These are phyloP conservation scores for Botrytis paeoniae DNA, from an alignment of 2,329 filamentous ascomycete species.

Conservation along the genomic window DNA sequence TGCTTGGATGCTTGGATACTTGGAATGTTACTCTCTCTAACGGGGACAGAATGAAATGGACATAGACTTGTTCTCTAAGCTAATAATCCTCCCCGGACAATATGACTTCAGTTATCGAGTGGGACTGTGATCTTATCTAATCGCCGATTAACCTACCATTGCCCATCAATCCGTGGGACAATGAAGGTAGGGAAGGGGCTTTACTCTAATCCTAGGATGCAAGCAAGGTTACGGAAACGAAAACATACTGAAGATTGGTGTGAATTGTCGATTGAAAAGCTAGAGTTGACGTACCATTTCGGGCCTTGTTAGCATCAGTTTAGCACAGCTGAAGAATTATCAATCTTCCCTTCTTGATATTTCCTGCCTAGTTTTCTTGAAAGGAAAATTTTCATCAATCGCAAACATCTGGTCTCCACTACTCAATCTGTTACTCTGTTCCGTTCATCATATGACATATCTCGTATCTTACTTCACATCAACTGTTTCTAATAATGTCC, in stretches of 20 bases:
- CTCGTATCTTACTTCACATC: neutral
- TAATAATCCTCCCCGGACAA: neutral
- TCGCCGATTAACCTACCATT: neutral
- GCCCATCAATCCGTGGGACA: neutral
- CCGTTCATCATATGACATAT: neutral
- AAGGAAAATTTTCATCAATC: neutral
- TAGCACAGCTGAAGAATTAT: neutral
- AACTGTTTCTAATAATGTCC: neutral
- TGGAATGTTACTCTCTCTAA: neutral
- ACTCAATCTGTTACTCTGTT: neutral
- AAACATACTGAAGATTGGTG: neutral
- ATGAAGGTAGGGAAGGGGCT: neutral
- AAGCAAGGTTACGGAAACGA: neutral
- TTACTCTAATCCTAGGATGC: neutral
- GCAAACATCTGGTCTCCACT: neutral
- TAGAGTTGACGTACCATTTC: neutral
- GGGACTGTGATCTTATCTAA: slow-evolving; percentile 4
- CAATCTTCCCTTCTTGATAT: neutral
- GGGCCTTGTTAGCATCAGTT: neutral
- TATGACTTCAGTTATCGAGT: neutral
- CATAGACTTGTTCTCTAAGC: neutral
- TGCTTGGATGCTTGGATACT: neutral
- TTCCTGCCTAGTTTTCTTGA: neutral
- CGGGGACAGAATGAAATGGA: neutral
- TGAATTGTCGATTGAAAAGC: neutral